Percentiles rank a stretch among this genome's conserved stretches.
Conservation (phyloP, 2,329 filamentous ascomycete species). For the Beauveria sp. region DNA sequence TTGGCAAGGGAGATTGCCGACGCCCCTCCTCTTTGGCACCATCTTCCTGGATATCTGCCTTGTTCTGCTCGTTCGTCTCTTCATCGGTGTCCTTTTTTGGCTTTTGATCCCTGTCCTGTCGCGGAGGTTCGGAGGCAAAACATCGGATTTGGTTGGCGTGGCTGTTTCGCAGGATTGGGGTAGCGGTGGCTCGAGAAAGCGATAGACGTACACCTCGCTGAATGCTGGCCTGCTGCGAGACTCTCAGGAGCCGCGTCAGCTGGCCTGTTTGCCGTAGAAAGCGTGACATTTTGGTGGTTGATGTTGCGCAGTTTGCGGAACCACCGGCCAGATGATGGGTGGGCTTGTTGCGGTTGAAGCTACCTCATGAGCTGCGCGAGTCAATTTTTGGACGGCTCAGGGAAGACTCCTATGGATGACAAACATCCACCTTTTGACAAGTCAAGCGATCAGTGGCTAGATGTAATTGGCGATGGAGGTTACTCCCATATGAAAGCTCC, state of each 20-base stretch:
- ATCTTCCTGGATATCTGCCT: slow-evolving; percentile 14
- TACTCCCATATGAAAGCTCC: slow-evolving; percentile 4
- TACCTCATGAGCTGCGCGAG: slow-evolving; percentile 27
- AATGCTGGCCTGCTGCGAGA: slow-evolving; percentile 44
- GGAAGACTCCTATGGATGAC: background rate
- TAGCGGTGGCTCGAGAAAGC: slow-evolving; percentile 25
- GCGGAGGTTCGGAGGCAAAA: slow-evolving; percentile 32
- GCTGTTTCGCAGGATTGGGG: slow-evolving; percentile 27
- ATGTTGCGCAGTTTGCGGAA: slow-evolving; percentile 27
- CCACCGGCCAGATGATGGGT: slow-evolving; percentile 23
- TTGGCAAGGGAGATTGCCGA: slow-evolving; percentile 27
- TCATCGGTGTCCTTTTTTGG: slow-evolving; percentile 20
- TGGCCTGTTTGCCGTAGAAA: slow-evolving; percentile 59
- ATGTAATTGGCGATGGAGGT: slow-evolving; percentile 6
- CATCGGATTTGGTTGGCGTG: slow-evolving; percentile 26
- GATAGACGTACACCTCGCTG: slow-evolving; percentile 34
- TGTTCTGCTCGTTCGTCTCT: slow-evolving; percentile 16
- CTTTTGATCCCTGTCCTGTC: slow-evolving; percentile 27
- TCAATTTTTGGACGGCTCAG: slow-evolving; percentile 14
- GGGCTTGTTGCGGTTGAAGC: slow-evolving; percentile 15
- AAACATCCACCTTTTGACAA: background rate
- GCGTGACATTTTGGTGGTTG: slow-evolving; percentile 50
- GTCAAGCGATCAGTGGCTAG: background rate
- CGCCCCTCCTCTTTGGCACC: slow-evolving; percentile 19
- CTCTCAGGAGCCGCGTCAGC: slow-evolving; percentile 54